Base-by-base conservation (phyloP, 1,284 basidiomycete species). In the Sanguinoderma infundibulare region DNA sequence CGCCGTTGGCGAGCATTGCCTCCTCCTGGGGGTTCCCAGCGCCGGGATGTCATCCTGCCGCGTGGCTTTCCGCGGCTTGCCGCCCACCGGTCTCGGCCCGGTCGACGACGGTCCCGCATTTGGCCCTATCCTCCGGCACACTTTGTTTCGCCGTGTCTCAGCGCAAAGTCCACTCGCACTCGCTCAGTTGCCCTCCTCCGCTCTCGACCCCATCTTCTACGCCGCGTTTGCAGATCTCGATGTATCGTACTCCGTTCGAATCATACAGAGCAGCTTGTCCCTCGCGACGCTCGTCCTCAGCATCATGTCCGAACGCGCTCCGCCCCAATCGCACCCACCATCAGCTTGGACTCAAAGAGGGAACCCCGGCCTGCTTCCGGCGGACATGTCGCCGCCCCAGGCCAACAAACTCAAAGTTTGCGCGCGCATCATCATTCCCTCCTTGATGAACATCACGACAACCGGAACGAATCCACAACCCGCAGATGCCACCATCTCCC, bases 371-470 rank as follows among this genome's bases (percentile, higher is more conserved):
- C 24, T 38, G 47, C 34, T 50, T 32, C 47, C 51, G 24, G 20
- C 39, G 46, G 60, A 34, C 34, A 22, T 30, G 15, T 34, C 40
- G 35, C 30, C 17, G 17, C 28, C 40, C 55, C 46, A 57, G 42
- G 36, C 17, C 36, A 51, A 42, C 52, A 60, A 55, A 57, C 60
- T 62, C 58, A 62, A 59, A 55, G 64, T 65, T 65, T 59, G 22
- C 50, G 57, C 57, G 55, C 58, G 56, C 55, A 46, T 53, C 60
- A 62, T 62, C 63, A 61, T 59, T 38, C 55, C 42, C 42, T 55
- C 59, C 54, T 26, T 62, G 64, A 62, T 62, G 52, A 65, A 57
- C 61, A 65, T 65, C 64, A 65, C 55, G 53, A 57, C 64, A 62
- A 60, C 60, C 35, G 40, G 30, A 32, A 47, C 54, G 53, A 32